Evolutionary conservation across 164 flowering plant species (phyloP).

Genomic region (Magnolia kwangsiensis): DNA sequence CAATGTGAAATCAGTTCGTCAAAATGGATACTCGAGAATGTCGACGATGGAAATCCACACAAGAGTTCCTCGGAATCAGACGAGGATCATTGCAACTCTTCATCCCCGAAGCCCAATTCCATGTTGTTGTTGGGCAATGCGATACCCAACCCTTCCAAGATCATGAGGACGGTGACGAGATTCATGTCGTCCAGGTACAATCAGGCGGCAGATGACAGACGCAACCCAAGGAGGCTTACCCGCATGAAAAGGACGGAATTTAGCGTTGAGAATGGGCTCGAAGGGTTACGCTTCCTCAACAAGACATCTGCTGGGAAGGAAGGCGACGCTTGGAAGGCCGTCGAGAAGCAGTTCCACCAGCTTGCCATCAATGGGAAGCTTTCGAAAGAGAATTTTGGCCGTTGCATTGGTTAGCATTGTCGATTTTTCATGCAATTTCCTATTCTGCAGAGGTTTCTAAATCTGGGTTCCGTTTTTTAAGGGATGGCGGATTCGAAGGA

Average conservation of each 20-base stretch:
- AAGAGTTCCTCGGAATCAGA: constrained; percentile 26
- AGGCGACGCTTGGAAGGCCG: constrained; percentile 63
- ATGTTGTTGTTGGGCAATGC: neutral
- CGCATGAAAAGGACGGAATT: constrained; percentile 35
- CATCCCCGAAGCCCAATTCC: neutral
- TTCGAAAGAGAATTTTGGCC: constrained; percentile 63
- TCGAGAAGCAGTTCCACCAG: constrained; percentile 65
- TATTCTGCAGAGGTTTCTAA: neutral
- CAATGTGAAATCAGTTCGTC: constrained; percentile 17
- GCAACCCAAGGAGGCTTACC: constrained; percentile 6
- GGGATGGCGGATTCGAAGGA: constrained; percentile 88
- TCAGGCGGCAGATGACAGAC: neutral
- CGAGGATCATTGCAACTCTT: neutral
- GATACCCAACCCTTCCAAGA: constrained; percentile 2
- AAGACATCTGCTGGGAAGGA: constrained; percentile 62
- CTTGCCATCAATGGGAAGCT: constrained; percentile 50
- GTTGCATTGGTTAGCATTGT: constrained; percentile 52
- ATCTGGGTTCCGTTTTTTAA: constrained; percentile 13
- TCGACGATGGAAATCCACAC: constrained; percentile 28
- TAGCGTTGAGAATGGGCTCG: constrained; percentile 48
- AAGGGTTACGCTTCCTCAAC: constrained; percentile 71
- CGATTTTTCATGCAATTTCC: neutral
- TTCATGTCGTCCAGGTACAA: neutral
- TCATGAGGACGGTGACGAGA: constrained; percentile 12
- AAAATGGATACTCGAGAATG: constrained; percentile 45